A percentile compares a stretch with the other conserved stretches of the same genome.
phyloP scores from a whole-genome alignment of 1,139 yeast species.

The Suhomyces atakaporum region DNA sequence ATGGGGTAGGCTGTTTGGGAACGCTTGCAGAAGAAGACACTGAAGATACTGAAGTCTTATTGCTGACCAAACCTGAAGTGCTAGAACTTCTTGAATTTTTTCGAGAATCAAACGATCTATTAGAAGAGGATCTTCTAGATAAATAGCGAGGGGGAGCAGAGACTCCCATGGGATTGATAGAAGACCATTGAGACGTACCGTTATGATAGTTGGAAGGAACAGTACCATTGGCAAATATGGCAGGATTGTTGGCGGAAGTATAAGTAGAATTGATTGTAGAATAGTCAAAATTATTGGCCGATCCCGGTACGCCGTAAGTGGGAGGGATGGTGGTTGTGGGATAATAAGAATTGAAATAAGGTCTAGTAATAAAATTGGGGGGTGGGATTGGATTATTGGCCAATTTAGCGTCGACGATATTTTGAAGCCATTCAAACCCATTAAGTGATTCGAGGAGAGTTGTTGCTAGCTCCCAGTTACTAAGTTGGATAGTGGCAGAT shows the following conservation, averaged over 20 bases:
- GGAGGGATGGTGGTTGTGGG: too few species aligned
- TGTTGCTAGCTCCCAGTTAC: slow-evolving; percentile 18
- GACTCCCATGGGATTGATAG: too few species aligned
- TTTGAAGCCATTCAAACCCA: slow-evolving; percentile 30
- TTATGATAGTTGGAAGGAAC: too few species aligned
- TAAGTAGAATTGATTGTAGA: too few species aligned
- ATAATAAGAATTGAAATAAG: not conserved
- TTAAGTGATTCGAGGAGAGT: slow-evolving; percentile 24
- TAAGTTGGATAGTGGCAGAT: slow-evolving; percentile 21
- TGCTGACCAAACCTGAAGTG: slow-evolving; percentile 8
- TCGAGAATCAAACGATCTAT: slow-evolving; percentile 14
- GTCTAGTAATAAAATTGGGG: not conserved
- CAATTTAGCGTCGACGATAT: slow-evolving; percentile 21
- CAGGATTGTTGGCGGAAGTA: too few species aligned
- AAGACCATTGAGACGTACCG: too few species aligned
- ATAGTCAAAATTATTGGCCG: too few species aligned
- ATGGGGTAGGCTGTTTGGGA: slow-evolving; percentile 22
- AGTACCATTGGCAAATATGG: too few species aligned
- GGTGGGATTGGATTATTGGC: not conserved
- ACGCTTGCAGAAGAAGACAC: slow-evolving; percentile 6
- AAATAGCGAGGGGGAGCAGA: slow-evolving; percentile 9
- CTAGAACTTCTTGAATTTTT: slow-evolving; percentile 17
- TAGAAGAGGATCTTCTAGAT: slow-evolving; percentile 14
- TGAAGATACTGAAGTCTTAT: slow-evolving; percentile 15
- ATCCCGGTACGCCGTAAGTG: too few species aligned